Base-by-base conservation (phyloP, 176 grass and related monocot species). In the Eleusine coracana region DNA sequence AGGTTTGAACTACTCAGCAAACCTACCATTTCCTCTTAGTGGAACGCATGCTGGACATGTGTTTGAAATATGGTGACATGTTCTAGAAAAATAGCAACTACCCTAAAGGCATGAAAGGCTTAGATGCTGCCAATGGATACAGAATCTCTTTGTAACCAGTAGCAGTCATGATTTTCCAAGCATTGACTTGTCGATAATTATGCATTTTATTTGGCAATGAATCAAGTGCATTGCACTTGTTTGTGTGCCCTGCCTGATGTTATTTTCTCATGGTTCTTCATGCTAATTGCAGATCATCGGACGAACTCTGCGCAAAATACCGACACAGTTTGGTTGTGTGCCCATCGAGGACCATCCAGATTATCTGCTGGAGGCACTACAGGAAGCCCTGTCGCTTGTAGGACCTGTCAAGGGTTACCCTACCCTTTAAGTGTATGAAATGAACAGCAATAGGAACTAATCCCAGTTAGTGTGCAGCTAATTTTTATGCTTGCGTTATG, bases 321-420 rank as follows among this genome's bases (percentile, higher is more conserved):
- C 79, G 0, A 41, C 72, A 38, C 11, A 84, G 25, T 48, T 84
- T 62, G 86, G 88, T 15, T 37, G 65, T 45, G 39, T 60, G 28
- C 73, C 27, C 80, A 89, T 98, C 2, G 96, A 98, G 61, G 87
- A 98, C 31, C 82, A 98, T 58, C 92, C 87, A 1, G 87, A 84
- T 54, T 79, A 84, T 84, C 87, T 98, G 55, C 25, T 90, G 80
- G 92, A 95, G 82, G 96, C 92, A 12, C 71, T 94, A 56, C 77
- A 74, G 62, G 92, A 94, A 89, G 92, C 95, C 46, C 59, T 86
- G n/a, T 46, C 84, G 60, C 84, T 98, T 76, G 67, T 93, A 44
- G 88, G 83, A 10, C 92, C 90, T 69, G 88, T 98, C 41, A 98
- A 98, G 68, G 67, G 75, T 56, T 91, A 92, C 34, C 48, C 29